These are phyloP conservation scores for Vanderwaltozyma verrucispora DNA, from an alignment of 805 yeast species.

Conservation along the genomic window DNA sequence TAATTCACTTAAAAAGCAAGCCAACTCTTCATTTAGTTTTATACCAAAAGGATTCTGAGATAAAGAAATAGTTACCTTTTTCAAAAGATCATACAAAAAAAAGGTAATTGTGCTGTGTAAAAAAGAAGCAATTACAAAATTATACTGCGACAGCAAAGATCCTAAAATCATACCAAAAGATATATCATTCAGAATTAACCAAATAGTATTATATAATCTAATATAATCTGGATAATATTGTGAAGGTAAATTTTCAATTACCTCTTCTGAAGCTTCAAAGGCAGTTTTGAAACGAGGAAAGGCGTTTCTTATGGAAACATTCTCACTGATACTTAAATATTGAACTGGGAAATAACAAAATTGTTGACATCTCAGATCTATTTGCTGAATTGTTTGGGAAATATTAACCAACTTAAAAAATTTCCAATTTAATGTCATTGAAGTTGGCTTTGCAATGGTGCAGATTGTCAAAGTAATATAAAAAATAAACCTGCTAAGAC, in stretches of 20 bases:
- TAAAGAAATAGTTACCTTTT: conserved; percentile 52
- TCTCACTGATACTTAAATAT: conserved; percentile 41
- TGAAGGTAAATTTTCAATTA: conserved; percentile 28
- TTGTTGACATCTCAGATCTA: conserved; percentile 69
- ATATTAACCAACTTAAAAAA: conserved; percentile 15
- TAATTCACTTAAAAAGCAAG: conserved; percentile 76
- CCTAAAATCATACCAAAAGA: conserved; percentile 60
- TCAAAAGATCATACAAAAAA: conserved; percentile 33
- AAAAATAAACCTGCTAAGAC: not conserved
- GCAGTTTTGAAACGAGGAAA: conserved; percentile 9
- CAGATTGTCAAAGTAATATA: conserved; percentile 7
- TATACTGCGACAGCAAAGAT: conserved; percentile 34
- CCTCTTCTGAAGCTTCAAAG: conserved; percentile 8
- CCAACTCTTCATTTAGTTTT: conserved; percentile 78
- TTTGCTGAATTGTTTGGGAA: conserved; percentile 64
- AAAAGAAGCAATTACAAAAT: conserved; percentile 29
- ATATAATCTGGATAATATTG: conserved; percentile 54
- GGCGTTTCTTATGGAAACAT: conserved; percentile 4
- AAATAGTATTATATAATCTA: conserved; percentile 71
- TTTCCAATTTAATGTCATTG: conserved; percentile 11
- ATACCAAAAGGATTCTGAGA: conserved; percentile 91
- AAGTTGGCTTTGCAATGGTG: conserved; percentile 11
- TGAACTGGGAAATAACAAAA: conserved; percentile 72
- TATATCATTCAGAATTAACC: conserved; percentile 80
- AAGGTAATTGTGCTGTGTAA: conserved; percentile 19